Conservation (phyloP, 2,329 filamentous ascomycete genomes). For the Ophiosphaerella narmari region DNA sequence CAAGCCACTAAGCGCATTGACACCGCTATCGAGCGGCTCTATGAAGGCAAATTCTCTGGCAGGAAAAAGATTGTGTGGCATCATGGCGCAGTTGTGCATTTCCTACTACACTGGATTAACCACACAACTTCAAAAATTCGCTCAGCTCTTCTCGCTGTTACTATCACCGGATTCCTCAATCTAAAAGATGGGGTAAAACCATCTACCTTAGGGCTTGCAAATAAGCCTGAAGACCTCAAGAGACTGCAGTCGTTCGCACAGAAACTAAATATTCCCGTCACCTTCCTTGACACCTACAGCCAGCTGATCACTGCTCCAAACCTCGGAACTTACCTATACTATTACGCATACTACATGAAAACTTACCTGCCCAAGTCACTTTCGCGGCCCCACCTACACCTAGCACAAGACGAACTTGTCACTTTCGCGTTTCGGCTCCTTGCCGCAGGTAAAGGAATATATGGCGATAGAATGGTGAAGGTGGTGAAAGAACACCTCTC, state of each 20-base stretch:
- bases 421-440: conserved; percentile 35
- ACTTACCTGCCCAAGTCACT: conserved; percentile 30
- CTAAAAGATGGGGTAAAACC: conserved; percentile 24
- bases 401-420: conserved; percentile 33
- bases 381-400: conserved; percentile 23
- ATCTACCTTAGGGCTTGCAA: conserved; percentile 22
- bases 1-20: conserved; percentile 30
- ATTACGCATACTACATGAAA: conserved; percentile 38
- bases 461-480: conserved; percentile 21
- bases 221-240: conserved; percentile 27
- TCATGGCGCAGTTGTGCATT: conserved; percentile 35
- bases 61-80: conserved; percentile 39
- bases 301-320: conserved; percentile 28
- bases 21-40: conserved; percentile 25
- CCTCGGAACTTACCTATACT: conserved; percentile 37
- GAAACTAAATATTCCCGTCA: conserved; percentile 28
- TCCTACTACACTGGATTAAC: conserved; percentile 37
- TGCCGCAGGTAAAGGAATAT: conserved; percentile 24
- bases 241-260: conserved; percentile 29
- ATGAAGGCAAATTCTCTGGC: conserved; percentile 12
- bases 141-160: conserved; percentile 25
- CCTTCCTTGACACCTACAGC: conserved; percentile 33
- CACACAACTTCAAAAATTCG: conserved; percentile 30
- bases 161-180: conserved; percentile 28
- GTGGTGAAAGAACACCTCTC: conserved; percentile 30